Conservation (phyloP, 495 filamentous ascomycete species). For the Talaromyces trachyspermus region DNA sequence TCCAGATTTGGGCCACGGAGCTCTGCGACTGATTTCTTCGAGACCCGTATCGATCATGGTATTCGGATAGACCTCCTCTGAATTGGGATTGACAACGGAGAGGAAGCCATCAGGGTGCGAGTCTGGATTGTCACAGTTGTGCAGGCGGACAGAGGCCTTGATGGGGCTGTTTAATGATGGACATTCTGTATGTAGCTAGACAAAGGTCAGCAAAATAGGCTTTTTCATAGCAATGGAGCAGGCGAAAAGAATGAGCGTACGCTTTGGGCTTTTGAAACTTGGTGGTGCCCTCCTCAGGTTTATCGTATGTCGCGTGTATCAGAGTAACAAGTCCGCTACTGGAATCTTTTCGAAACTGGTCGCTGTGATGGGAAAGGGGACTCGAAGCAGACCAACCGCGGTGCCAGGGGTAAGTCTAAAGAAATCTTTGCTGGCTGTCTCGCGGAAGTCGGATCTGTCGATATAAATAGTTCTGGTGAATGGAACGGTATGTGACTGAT, state of each 20-base stretch:
- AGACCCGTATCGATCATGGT: slow-evolving; percentile 82
- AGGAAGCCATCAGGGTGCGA: slow-evolving; percentile 56
- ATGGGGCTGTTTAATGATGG: slow-evolving; percentile 55
- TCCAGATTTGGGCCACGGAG: slow-evolving; percentile 79
- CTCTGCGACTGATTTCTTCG: slow-evolving; percentile 60
- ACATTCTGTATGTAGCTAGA: slow-evolving; percentile 49
- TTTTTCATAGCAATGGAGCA: neutral
- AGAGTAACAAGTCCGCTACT: slow-evolving; percentile 55
- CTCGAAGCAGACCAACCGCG: slow-evolving; percentile 77
- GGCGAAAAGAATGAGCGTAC: slow-evolving; percentile 5
- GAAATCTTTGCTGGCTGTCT: slow-evolving; percentile 74
- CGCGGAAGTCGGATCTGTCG: slow-evolving; percentile 83
- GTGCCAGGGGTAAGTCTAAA: slow-evolving; percentile 91
- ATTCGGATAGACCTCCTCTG: slow-evolving; percentile 66
- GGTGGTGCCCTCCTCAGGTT: slow-evolving; percentile 18
- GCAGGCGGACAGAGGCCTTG: slow-evolving; percentile 70
- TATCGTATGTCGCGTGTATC: slow-evolving; percentile 37
- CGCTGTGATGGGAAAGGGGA: slow-evolving; percentile 73
- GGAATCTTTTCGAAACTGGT: slow-evolving; percentile 68
- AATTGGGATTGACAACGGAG: slow-evolving; percentile 76
- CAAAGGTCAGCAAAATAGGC: neutral
- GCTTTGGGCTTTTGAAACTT: slow-evolving; percentile 15
- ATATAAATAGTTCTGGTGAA: slow-evolving; percentile 84
- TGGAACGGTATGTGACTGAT: slow-evolving; percentile 48
- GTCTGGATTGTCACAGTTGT: slow-evolving; percentile 73